phyloP scores from a whole-genome alignment of 768 basidiomycete genomes.

The Leccinum broughii region DNA sequence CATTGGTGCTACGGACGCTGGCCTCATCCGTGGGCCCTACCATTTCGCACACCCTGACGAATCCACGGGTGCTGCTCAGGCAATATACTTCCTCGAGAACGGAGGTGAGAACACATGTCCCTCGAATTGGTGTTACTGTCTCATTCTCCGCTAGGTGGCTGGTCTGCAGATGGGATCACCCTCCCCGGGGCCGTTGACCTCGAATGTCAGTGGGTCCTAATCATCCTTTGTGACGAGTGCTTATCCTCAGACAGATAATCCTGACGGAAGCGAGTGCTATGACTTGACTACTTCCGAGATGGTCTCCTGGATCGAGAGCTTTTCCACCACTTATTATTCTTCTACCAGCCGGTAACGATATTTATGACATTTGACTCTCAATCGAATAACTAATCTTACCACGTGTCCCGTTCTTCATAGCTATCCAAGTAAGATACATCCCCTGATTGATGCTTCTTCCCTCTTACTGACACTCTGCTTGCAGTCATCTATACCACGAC shows the following conservation, averaged over 20 bases:
- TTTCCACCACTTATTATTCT: conserved; percentile 58
- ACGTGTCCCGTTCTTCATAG: conserved; percentile 23
- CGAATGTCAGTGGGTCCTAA: conserved; percentile 44
- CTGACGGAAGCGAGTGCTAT: conserved; percentile 53
- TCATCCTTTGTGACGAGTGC: neutral
- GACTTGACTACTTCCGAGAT: conserved; percentile 51
- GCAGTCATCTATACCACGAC: conserved; percentile 64
- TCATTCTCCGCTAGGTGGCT: conserved; percentile 41
- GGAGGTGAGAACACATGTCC: conserved; percentile 40
- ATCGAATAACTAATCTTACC: neutral
- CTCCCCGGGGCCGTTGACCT: conserved; percentile 67
- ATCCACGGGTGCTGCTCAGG: conserved; percentile 59
- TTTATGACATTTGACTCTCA: neutral
- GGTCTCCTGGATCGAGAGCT: conserved; percentile 64
- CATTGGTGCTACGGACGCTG: conserved; percentile 53
- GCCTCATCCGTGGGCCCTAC: conserved; percentile 59
- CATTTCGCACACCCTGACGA: conserved; percentile 59
- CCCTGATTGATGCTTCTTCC: conserved; percentile 4
- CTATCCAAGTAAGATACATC: conserved; percentile 37
- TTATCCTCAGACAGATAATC: conserved; percentile 42
- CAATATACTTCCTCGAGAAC: conserved; percentile 55
- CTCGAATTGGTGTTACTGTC: neutral
- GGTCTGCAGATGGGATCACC: conserved; percentile 56
- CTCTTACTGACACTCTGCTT: conserved; percentile 1
- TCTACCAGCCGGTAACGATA: conserved; percentile 43